Evolutionary conservation across 345 rosid species (phyloP).

Genomic region (Brassica incana): DNA sequence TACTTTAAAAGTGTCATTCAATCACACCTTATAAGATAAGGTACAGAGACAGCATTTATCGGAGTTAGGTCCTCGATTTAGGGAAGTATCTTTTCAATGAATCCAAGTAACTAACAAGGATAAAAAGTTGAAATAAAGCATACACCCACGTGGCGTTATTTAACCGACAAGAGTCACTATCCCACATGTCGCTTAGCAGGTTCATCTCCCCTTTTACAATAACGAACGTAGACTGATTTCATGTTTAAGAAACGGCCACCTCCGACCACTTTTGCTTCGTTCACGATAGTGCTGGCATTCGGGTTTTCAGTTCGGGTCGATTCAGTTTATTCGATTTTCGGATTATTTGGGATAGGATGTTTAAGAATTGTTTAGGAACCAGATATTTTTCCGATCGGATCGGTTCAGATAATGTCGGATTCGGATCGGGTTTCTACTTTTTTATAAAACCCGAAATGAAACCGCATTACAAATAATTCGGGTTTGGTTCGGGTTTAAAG

Average conservation of each 20-base stretch:
- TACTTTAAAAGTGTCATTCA: no score
- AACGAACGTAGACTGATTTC: background rate
- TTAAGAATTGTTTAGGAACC: no score
- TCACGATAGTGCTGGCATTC: no score
- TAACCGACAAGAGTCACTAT: conserved; percentile 31
- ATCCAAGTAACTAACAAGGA: conserved; percentile 22
- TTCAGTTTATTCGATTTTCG: no score
- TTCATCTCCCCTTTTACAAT: background rate
- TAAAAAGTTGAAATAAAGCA: conserved; percentile 1
- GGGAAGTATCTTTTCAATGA: conserved; percentile 28
- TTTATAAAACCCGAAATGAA: no score
- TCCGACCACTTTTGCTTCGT: background rate
- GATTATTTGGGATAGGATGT: no score
- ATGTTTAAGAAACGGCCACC: background rate
- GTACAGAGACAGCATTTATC: conserved; percentile 20
- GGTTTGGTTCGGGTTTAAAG: no score
- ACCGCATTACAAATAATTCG: no score
- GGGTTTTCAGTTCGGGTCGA: no score
- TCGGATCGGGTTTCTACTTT: no score
- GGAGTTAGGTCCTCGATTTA: conserved; percentile 33
- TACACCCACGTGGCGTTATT: conserved; percentile 7
- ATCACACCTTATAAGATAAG: background rate
- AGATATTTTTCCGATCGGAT: no score
- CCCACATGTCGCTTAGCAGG: conserved; percentile 19
- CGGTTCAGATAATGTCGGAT: no score